A percentile compares a stretch with the other conserved stretches of the same genome.
Evolutionary conservation across 208 protist genomes (phyloP).

Genomic region (Trypanosomatidae sp.): DNA sequence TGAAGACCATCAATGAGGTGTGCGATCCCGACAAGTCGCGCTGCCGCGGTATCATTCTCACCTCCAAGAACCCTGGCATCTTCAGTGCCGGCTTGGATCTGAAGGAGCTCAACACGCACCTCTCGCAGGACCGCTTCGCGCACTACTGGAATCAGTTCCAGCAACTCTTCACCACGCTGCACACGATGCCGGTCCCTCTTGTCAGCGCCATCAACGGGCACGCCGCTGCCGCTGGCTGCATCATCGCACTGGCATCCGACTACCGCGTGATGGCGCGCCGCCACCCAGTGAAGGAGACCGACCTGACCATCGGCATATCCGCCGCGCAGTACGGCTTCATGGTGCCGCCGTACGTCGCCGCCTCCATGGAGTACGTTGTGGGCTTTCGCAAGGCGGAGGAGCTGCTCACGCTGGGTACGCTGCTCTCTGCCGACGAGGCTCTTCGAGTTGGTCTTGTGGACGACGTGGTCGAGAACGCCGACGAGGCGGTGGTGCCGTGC

Average conservation of each 20-base stretch:
- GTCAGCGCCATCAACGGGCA: constrained; percentile 73
- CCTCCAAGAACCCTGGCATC: constrained; percentile 41
- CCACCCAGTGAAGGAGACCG: constrained; percentile 10
- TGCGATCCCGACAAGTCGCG: constrained; percentile 53
- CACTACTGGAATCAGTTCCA: constrained; percentile 74
- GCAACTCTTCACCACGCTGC: constrained; percentile 67
- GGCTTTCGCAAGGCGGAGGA: constrained; percentile 61
- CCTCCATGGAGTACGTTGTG: constrained; percentile 55
- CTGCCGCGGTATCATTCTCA: constrained; percentile 65
- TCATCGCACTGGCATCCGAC: constrained; percentile 69
- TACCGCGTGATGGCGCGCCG: constrained; percentile 75
- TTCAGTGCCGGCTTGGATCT: constrained; percentile 75
- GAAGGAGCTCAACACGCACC: constrained; percentile 30
- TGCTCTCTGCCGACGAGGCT: constrained; percentile 54
- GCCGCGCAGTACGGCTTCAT: constrained; percentile 56
- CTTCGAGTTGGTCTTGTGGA: constrained; percentile 66
- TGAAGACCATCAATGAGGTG: constrained; percentile 42
- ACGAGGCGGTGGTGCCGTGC: constrained; percentile 55
- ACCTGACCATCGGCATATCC: constrained; percentile 63
- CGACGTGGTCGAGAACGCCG: constrained; percentile 48
- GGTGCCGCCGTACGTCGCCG: constrained; percentile 68
- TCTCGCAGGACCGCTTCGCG: constrained; percentile 40
- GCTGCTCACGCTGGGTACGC: constrained; percentile 43
- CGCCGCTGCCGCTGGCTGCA: constrained; percentile 58
- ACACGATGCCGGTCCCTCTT: constrained; percentile 62